phyloP scores from a whole-genome alignment of 2,329 filamentous ascomycete genomes.

The Ceratocystis variospora region DNA sequence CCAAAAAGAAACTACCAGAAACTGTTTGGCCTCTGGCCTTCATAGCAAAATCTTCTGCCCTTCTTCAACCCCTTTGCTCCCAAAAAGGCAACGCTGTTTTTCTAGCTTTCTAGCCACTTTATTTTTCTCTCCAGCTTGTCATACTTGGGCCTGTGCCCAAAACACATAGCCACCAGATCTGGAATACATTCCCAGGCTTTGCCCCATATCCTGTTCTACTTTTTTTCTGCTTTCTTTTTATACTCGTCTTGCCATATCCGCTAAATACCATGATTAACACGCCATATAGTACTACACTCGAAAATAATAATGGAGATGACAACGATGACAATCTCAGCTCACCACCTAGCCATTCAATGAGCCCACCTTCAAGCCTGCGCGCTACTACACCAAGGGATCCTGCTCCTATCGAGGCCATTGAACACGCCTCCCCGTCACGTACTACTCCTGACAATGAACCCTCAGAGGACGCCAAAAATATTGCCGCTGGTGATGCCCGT shows the following conservation, averaged over 20 bases:
- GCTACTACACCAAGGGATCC: constrained; percentile 36
- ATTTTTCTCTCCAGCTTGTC: neutral
- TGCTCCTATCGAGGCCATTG: constrained; percentile 34
- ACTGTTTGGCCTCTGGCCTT: neutral
- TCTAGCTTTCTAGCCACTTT: neutral
- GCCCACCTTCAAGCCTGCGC: constrained; percentile 30
- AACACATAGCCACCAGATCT: neutral
- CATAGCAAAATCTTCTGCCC: neutral
- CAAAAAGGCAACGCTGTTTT: neutral
- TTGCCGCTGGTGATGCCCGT: neutral
- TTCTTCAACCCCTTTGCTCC: neutral
- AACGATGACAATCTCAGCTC: constrained; percentile 30
- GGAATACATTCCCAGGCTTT: neutral
- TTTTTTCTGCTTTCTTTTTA: neutral
- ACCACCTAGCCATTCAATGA: constrained; percentile 29
- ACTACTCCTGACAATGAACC: constrained; percentile 31
- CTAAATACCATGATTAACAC: constrained; percentile 20
- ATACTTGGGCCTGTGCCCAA: neutral
- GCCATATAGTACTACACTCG: constrained; percentile 20
- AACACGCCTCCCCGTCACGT: constrained; percentile 28
- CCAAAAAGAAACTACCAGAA: too few species aligned
- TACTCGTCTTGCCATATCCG: neutral
- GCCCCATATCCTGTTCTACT: constrained; percentile 2
- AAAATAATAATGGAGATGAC: constrained; percentile 24
- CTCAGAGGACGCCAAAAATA: constrained; percentile 19